Evolutionary conservation across 164 flowering plant species (phyloP).

Genomic region (grape (Vitis vinifera)): DNA sequence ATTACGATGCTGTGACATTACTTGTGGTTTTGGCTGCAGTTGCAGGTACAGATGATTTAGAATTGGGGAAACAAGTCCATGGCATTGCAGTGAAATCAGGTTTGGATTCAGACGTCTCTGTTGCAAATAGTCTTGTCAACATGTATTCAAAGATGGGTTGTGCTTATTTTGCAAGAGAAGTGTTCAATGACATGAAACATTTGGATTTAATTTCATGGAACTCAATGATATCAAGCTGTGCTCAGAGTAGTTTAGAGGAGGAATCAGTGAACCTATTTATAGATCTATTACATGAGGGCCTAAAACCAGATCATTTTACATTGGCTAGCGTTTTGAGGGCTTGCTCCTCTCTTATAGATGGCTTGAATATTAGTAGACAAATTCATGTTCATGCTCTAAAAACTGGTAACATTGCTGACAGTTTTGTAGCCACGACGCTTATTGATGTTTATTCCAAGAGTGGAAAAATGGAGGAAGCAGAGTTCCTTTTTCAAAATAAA

Average conservation of each 20-base stretch:
- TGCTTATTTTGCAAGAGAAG: conserved; percentile 21
- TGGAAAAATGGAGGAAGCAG: conserved; percentile 48
- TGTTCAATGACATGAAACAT: conserved; percentile 41
- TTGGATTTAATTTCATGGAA: conserved; percentile 63
- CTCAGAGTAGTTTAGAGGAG: conserved; percentile 30
- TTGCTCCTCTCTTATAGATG: conserved; percentile 32
- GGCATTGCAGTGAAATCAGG: conserved; percentile 38
- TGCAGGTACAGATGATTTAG: conserved; percentile 21
- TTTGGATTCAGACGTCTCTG: conserved; percentile 25
- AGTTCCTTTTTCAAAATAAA: conserved; percentile 26
- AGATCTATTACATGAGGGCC: conserved; percentile 29
- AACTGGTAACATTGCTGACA: conserved; percentile 30
- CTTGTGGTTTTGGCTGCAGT: conserved; percentile 37
- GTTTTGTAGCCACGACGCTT: conserved; percentile 50
- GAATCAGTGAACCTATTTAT: conserved; percentile 33
- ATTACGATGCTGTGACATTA: conserved; percentile 40
- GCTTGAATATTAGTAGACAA: conserved; percentile 36
- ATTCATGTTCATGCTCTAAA: conserved; percentile 54
- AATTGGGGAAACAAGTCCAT: conserved; percentile 48
- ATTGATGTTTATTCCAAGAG: conserved; percentile 50
- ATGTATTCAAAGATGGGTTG: conserved; percentile 47
- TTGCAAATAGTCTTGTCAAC: conserved; percentile 50
- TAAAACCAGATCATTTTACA: conserved; percentile 51
- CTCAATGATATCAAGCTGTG: conserved; percentile 49
- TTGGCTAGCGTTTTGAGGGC: conserved; percentile 54